Conservation (phyloP, 805 yeast species). For the Metschnikowia similis region DNA sequence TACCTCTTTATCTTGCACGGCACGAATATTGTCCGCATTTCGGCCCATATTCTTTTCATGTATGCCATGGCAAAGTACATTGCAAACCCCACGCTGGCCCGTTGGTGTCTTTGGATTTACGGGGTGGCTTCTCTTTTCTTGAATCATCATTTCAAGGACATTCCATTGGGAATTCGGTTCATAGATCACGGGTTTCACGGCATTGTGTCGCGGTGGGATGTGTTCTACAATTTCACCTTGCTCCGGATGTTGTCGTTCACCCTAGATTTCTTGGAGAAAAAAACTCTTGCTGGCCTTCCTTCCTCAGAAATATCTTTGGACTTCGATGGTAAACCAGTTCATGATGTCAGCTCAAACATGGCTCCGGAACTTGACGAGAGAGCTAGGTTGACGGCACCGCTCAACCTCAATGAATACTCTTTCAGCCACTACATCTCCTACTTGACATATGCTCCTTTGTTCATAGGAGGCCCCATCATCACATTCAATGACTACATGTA, state of each 20-base stretch:
- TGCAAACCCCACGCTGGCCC: conserved; percentile 36
- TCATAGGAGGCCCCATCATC: conserved; percentile 91
- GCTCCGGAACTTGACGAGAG: conserved; percentile 46
- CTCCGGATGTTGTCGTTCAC: conserved; percentile 81
- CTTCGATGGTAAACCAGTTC: background rate
- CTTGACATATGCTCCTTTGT: conserved; percentile 78
- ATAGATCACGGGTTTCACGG: conserved; percentile 68
- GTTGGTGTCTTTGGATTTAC: conserved; percentile 62
- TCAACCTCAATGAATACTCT: conserved; percentile 57
- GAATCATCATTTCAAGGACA: conserved; percentile 62
- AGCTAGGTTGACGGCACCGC: conserved; percentile 60
- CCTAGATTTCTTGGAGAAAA: conserved; percentile 60
- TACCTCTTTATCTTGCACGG: conserved; percentile 81
- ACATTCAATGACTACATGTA: conserved; percentile 88
- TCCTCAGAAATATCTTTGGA: background rate
- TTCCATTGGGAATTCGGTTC: conserved; percentile 49
- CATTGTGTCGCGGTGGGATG: conserved; percentile 90
- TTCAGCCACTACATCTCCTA: conserved; percentile 70
- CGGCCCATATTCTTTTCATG: conserved; percentile 53
- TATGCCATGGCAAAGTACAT: conserved; percentile 44
- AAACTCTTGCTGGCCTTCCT: background rate
- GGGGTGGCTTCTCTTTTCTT: conserved; percentile 75
- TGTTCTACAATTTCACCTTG: conserved; percentile 84
- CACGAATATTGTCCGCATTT: conserved; percentile 57
- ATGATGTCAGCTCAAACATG: background rate